Conservation (phyloP, 164 flowering plant genomes). For the Annona cherimola region DNA sequence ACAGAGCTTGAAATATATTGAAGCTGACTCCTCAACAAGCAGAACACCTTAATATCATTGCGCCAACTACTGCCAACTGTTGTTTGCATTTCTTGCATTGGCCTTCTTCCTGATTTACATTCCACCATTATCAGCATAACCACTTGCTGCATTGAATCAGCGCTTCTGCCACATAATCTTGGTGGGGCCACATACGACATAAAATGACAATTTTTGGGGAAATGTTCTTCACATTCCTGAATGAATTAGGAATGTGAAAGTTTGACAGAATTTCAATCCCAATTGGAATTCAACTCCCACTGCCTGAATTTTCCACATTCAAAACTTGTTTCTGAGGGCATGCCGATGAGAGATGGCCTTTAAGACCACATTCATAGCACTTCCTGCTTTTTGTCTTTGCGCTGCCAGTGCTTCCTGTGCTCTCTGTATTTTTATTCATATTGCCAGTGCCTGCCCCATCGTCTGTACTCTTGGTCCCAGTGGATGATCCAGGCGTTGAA, state of each 20-base stretch:
- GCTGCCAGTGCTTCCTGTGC: conserved; percentile 12
- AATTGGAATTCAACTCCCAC: neutral
- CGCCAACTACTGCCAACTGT: neutral
- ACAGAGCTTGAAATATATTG: neutral
- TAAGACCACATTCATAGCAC: conserved; percentile 73
- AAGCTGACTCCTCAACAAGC: no score
- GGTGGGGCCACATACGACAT: neutral
- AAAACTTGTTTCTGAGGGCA: conserved; percentile 57
- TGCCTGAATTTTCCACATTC: conserved; percentile 9
- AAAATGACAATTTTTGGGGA: neutral
- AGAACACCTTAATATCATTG: neutral
- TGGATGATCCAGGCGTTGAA: conserved; percentile 5
- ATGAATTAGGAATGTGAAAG: neutral
- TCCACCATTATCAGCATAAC: neutral
- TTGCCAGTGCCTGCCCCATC: conserved; percentile 13
- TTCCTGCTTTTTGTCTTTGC: conserved; percentile 60
- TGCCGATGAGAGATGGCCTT: conserved; percentile 69
- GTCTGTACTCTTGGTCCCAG: conserved; percentile 9
- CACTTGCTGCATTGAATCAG: neutral
- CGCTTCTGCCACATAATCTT: neutral
- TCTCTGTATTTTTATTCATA: conserved; percentile 34
- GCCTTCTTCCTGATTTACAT: neutral
- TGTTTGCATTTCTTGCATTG: neutral
- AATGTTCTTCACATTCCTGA: neutral
- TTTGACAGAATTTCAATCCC: neutral